A percentile compares a stretch with the other conserved stretches of the same genome.
Evolutionary conservation across 2,329 filamentous ascomycete species (phyloP).

Genomic region (Purpureocillium lavendulum): DNA sequence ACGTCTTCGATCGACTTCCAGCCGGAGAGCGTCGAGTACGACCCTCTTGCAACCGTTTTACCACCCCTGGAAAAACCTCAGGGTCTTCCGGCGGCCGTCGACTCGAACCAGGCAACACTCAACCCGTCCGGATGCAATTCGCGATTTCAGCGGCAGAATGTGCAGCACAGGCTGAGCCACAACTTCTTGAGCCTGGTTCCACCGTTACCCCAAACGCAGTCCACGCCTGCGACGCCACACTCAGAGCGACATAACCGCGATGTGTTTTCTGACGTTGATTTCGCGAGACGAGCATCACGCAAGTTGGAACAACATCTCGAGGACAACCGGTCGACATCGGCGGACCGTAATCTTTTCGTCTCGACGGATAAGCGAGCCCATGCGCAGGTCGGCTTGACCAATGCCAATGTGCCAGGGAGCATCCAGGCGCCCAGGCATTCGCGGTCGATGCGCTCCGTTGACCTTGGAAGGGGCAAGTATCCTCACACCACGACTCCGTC

Average conservation of each 20-base stretch:
- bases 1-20: slow-evolving; percentile 14
- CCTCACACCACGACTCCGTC: slow-evolving; percentile 24
- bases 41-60: slow-evolving; percentile 30
- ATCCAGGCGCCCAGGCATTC: slow-evolving; percentile 38
- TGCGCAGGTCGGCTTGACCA: slow-evolving; percentile 56
- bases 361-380: slow-evolving; percentile 56
- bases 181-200: slow-evolving; percentile 32
- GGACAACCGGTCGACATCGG: slow-evolving; percentile 50
- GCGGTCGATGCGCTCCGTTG: slow-evolving; percentile 37
- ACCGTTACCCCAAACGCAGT: slow-evolving; percentile 15
- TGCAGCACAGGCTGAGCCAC: slow-evolving; percentile 32
- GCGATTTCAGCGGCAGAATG: slow-evolving; percentile 32
- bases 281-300: slow-evolving; percentile 28
- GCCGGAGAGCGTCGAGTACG: slow-evolving; percentile 23
- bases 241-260: slow-evolving; percentile 22
- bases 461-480: slow-evolving; percentile 22
- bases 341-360: slow-evolving; percentile 52
- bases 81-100: neutral
- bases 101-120: neutral
- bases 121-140: slow-evolving; percentile 14
- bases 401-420: slow-evolving; percentile 52
- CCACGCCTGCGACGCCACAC: slow-evolving; percentile 26
- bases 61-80: slow-evolving; percentile 14
- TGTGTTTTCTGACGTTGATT: slow-evolving; percentile 31
- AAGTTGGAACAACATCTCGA: slow-evolving; percentile 30